These are phyloP conservation scores for Magnusiomyces sp. DNA, from an alignment of 1,139 yeast species.

Conservation along the genomic window DNA sequence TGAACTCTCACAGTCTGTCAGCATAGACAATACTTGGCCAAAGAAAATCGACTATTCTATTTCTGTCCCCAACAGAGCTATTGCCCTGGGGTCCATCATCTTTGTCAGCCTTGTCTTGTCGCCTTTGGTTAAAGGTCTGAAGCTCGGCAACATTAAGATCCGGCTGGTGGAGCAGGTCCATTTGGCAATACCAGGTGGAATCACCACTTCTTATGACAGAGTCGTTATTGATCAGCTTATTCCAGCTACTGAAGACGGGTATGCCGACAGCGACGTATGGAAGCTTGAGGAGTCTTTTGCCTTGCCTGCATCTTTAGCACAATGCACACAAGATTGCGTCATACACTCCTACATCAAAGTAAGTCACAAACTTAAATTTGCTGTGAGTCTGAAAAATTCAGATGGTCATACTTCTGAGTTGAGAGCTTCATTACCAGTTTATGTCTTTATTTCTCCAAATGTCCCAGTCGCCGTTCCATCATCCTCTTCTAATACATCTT, in stretches of 20 bases:
- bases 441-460: conserved; percentile 69
- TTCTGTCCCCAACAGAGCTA: conserved; percentile 79
- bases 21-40: conserved; percentile 97
- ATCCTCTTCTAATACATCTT: conserved; percentile 34
- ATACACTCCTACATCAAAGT: conserved; percentile 49
- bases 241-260: conserved; percentile 36
- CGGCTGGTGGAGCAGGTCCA: conserved; percentile 60
- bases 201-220: conserved; percentile 46
- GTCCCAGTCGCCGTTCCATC: conserved; percentile 40
- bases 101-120: conserved; percentile 65
- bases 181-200: conserved; percentile 48
- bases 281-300: conserved; percentile 51
- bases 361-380: conserved; percentile 60
- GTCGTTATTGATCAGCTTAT: conserved; percentile 39
- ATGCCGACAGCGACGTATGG: conserved; percentile 62
- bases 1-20: conserved; percentile 84
- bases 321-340: conserved; percentile 80
- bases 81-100: conserved; percentile 77
- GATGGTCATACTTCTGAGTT: conserved; percentile 73
- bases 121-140: conserved; percentile 75
- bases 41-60: conserved; percentile 83
- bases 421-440: conserved; percentile 65
- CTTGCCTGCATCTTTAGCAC: conserved; percentile 64
- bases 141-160: conserved; percentile 61
- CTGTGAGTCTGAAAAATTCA: conserved; percentile 56